Conservation (phyloP, 352 stramenopile genomes). For the Salisapilia sapeloensis region DNA sequence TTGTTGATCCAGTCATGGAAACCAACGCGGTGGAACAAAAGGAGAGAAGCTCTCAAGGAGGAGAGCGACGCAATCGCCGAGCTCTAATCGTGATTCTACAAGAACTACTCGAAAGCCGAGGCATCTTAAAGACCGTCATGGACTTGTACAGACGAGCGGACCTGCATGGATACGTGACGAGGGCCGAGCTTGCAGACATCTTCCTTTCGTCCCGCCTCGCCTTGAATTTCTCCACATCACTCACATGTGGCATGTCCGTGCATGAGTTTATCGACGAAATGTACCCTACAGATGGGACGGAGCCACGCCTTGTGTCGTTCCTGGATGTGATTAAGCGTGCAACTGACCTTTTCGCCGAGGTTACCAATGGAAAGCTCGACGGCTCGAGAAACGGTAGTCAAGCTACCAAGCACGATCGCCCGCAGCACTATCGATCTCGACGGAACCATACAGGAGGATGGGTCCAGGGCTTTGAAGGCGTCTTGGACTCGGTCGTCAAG, state of each 20-base stretch:
- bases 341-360: conserved; percentile 28
- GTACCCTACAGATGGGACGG: conserved; percentile 14
- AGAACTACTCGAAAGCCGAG: conserved; percentile 46
- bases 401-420: too few species aligned
- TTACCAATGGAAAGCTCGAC: conserved; percentile 9
- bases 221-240: conserved; percentile 23
- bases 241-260: conserved; percentile 13
- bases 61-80: conserved; percentile 10
- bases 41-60: conserved; percentile 3
- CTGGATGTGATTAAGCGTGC: conserved; percentile 48
- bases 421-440: too few species aligned
- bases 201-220: conserved; percentile 39
- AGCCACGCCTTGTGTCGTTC: conserved; percentile 15
- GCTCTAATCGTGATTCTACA: conserved; percentile 37
- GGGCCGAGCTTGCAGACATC: conserved; percentile 39
- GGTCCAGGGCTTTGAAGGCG: too few species aligned
- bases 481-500: too few species aligned
- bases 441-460: too few species aligned
- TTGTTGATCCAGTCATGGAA: conserved; percentile 18
- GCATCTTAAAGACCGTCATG: conserved; percentile 52
- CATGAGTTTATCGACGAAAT: conserved; percentile 44
- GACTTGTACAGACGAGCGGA: conserved; percentile 40
- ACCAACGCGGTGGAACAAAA: conserved; percentile 4
- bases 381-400: too few species aligned
- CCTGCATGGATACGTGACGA: conserved; percentile 37